Evolutionary conservation across 345 rosid species (phyloP).

Genomic region (Cochlearia excelsa): DNA sequence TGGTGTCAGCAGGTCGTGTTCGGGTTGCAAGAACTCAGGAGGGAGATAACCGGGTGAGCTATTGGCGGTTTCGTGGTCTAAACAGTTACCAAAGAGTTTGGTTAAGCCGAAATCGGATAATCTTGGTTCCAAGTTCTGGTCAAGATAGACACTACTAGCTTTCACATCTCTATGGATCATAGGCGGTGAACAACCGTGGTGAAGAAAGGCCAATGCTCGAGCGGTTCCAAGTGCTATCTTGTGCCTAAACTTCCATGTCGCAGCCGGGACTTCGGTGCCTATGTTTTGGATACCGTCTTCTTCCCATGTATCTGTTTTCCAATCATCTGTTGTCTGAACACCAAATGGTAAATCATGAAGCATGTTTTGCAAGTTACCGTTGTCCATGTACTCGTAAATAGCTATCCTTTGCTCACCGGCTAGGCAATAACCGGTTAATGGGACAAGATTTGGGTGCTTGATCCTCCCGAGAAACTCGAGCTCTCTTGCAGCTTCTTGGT

Average conservation of each 20-base stretch:
- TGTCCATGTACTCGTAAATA: conserved; percentile 93
- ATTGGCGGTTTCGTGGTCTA: conserved; percentile 61
- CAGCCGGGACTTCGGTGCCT: conserved; percentile 57
- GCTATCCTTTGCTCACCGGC: conserved; percentile 96
- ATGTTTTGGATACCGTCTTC: conserved; percentile 67
- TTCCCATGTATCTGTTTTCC: conserved; percentile 91
- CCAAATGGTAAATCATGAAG: conserved; percentile 88
- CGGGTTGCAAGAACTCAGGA: conserved; percentile 68
- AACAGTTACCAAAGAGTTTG: conserved; percentile 71
- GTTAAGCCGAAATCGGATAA: conserved; percentile 86
- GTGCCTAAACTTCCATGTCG: conserved; percentile 82
- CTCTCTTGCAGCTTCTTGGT: conserved; percentile 87
- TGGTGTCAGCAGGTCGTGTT: conserved; percentile 56
- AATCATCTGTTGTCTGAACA: conserved; percentile 70
- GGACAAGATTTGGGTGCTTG: conserved; percentile 88
- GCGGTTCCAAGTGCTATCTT: conserved; percentile 86
- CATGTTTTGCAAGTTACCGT: conserved; percentile 88
- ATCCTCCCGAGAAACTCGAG: conserved; percentile 85
- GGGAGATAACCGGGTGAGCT: conserved; percentile 82
- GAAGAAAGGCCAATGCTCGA: conserved; percentile 87
- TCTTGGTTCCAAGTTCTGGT: conserved; percentile 76
- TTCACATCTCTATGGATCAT: conserved; percentile 84
- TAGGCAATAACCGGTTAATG: conserved; percentile 82
- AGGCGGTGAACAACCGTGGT: conserved; percentile 92
- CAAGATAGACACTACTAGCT: conserved; percentile 87